These are phyloP conservation scores for Trypanosoma vivax DNA, from an alignment of 208 protist species.

Conservation along the genomic window DNA sequence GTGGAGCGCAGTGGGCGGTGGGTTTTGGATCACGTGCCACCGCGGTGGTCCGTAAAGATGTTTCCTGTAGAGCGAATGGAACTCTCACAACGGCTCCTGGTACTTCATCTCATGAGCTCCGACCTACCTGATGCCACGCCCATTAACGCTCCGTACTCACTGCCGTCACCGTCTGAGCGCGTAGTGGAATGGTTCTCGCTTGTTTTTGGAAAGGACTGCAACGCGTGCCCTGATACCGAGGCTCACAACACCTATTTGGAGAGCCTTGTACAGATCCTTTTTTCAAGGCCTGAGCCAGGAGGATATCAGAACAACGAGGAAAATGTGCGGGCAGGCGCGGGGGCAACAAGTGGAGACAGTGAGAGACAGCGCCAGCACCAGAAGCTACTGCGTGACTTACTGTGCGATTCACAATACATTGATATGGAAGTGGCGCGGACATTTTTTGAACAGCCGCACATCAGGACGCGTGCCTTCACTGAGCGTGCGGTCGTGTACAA, in stretches of 20 bases:
- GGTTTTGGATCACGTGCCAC: constrained; percentile 20
- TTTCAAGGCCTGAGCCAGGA: neutral
- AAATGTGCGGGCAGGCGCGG: neutral
- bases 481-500: constrained; percentile 64
- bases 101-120: constrained; percentile 10
- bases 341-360: neutral
- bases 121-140: constrained; percentile 9
- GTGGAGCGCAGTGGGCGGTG: constrained; percentile 14
- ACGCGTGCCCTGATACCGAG: constrained; percentile 4
- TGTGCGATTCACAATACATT: constrained; percentile 30
- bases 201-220: constrained; percentile 12
- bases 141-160: too few species aligned
- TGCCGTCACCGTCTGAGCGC: constrained; percentile 10
- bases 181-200: constrained; percentile 14
- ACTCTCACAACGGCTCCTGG: neutral
- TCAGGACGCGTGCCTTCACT: constrained; percentile 14
- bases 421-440: constrained; percentile 15
- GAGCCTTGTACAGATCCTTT: constrained; percentile 22
- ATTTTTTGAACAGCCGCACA: constrained; percentile 40
- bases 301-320: neutral
- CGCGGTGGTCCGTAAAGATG: constrained; percentile 16
- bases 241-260: constrained; percentile 34
- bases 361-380: neutral
- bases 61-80: constrained; percentile 6
- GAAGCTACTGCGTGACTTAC: constrained; percentile 24